Evolutionary conservation across 257 asterid genomes (phyloP), one percentile per base, ranked within the genome.

Genomic region (Misopates orontium): DNA sequence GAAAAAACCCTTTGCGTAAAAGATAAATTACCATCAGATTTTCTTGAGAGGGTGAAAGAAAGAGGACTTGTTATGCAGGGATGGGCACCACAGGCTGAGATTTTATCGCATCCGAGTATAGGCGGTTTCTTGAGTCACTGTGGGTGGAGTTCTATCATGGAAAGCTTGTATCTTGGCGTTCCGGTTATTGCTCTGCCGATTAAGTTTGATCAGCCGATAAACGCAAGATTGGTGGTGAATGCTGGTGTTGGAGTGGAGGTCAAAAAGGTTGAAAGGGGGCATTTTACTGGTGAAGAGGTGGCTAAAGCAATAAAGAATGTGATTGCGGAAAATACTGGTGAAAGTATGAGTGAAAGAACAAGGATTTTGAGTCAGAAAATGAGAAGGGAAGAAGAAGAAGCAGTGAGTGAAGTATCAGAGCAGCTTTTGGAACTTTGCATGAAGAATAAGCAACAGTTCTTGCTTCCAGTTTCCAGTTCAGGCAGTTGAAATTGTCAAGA

Each of bases 121-220:
- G 72, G 64, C 10, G 72, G 72, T 28, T 74, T 74, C 44, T 24
- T 69, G 67, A 68, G 71, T 17, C 78, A 74, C 13, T 74, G 78
- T 32, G 78, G 78, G 31, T 68, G 78, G 42, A 69, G 62, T 63
- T 74, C 75, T 39, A 52, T 56, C 9, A 28, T 74, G 22, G 78
- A 74, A 39, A 69, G 75, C 64, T 36, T 69, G 54, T 47, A 62
- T 39, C 48, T 62, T 68, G 75, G 67, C 17, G 63, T 74, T 44
- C 75, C 78, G 14, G 42, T 74, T 9, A 39, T 74, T 55, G 54
- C 71, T 25, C 64, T 74, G 71, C 75, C 75, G 12, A 55, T 68
- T 70, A 62, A 62, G 7, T 44, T 47, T 48, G 78, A 74, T 53
- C 78, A 68, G 54, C 75, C 69, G 19, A 23, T 71, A 32, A 54